Evolutionary conservation across 768 basidiomycete species (phyloP).

Genomic region (Suillus lakei): DNA sequence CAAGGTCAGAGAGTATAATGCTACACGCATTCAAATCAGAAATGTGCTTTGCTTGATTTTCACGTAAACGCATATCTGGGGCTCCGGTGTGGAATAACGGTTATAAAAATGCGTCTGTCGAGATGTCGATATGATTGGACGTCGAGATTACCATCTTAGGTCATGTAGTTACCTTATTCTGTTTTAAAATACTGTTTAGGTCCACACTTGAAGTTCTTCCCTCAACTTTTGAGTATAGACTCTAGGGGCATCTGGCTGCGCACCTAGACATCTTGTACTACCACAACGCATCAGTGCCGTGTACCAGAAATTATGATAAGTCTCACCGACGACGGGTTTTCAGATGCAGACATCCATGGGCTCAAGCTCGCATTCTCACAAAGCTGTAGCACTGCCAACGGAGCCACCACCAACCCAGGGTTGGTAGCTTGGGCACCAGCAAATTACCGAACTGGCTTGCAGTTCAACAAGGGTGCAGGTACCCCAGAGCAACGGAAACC

Average conservation of each 20-base stretch:
- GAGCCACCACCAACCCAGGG: not conserved
- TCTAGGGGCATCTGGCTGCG: not conserved
- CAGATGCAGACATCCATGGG: constrained; percentile 30
- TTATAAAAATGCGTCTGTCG: not conserved
- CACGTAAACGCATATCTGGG: not conserved
- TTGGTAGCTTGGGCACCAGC: not conserved
- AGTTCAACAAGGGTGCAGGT: not conserved
- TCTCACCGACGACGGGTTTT: constrained; percentile 34
- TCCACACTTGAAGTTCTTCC: not conserved
- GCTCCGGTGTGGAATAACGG: not conserved
- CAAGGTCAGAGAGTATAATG: not conserved
- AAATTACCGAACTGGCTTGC: constrained; percentile 2
- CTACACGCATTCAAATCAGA: not conserved
- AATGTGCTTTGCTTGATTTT: not conserved
- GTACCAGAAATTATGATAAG: constrained; percentile 28
- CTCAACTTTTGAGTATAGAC: not conserved
- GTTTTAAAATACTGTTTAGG: not conserved
- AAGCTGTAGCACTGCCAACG: not conserved
- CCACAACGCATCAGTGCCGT: not conserved
- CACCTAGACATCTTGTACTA: not conserved
- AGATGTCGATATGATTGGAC: not conserved
- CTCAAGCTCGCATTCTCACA: constrained; percentile 2
- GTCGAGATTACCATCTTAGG: not conserved
- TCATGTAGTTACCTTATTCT: not conserved
- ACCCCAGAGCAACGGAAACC: not conserved